Conservation (phyloP, 139 green algal species). For the Coccomyxa sp. region DNA sequence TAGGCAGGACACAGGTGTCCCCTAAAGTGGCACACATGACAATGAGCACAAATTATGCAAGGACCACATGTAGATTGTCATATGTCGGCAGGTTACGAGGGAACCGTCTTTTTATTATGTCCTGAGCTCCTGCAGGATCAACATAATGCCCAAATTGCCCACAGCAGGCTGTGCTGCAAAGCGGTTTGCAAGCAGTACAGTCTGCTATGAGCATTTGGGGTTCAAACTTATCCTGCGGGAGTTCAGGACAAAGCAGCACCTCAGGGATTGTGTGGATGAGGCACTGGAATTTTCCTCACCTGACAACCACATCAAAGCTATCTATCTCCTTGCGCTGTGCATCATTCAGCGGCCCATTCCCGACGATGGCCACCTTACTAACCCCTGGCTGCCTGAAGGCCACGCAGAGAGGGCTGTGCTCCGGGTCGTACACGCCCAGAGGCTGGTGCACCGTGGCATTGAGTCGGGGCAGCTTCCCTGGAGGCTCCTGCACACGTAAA, state of each 20-base stretch:
- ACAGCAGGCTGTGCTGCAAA: not conserved
- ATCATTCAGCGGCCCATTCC: not conserved
- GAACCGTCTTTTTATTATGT: not conserved
- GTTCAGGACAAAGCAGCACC: not conserved
- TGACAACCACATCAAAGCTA: not conserved
- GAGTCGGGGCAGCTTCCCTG: too few species aligned
- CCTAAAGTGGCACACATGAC: not conserved
- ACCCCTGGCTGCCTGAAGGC: too few species aligned
- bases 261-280: not conserved
- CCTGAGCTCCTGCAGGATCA: not conserved
- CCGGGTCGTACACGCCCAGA: too few species aligned
- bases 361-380: not conserved
- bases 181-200: not conserved
- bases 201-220: not conserved
- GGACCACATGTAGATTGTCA: not conserved
- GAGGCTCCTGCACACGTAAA: too few species aligned
- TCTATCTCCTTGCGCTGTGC: not conserved
- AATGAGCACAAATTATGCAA: not conserved
- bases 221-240: not conserved
- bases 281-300: not conserved
- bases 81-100: not conserved
- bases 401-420: too few species aligned
- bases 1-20: not conserved
- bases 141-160: not conserved
- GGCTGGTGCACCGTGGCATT: too few species aligned